These are phyloP conservation scores for Backusella tuberculispora DNA, from an alignment of 192 early-diverging fungal genomes.

Conservation along the genomic window DNA sequence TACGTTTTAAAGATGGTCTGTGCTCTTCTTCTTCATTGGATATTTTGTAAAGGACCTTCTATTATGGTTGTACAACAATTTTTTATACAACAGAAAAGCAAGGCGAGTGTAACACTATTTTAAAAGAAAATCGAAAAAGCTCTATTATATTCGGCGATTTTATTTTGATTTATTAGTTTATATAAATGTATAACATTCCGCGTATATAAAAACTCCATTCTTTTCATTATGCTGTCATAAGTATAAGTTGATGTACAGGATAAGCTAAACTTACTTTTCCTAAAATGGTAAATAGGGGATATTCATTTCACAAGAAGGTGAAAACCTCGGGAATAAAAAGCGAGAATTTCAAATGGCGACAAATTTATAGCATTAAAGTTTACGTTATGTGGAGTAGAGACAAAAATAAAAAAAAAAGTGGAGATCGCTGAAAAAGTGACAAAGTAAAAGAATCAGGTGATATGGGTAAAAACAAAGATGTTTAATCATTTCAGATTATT, in stretches of 20 bases:
- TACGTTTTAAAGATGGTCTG: neutral
- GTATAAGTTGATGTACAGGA: neutral
- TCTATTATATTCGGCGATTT: neutral
- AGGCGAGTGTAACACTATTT: too few relatives aligned
- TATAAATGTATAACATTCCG: neutral
- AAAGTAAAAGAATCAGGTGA: neutral
- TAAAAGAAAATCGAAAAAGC: neutral
- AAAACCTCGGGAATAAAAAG: neutral
- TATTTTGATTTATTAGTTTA: neutral
- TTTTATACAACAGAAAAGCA: neutral
- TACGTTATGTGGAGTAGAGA: neutral
- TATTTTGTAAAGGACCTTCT: neutral
- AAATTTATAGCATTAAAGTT: neutral
- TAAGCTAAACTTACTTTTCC: conserved; percentile 1
- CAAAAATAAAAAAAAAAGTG: neutral
- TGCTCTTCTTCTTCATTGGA: conserved; percentile 1
- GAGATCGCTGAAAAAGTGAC: neutral
- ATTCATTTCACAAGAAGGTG: conserved; percentile 1
- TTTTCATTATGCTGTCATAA: conserved; percentile 4
- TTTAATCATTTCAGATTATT: conserved; percentile 11
- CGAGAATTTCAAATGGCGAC: neutral
- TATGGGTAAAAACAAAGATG: neutral
- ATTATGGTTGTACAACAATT: neutral
- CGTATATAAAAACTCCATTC: neutral
- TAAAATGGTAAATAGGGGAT: neutral